phyloP scores from a whole-genome alignment of 2,329 filamentous ascomycete genomes.

The Talaromyces sp. region DNA sequence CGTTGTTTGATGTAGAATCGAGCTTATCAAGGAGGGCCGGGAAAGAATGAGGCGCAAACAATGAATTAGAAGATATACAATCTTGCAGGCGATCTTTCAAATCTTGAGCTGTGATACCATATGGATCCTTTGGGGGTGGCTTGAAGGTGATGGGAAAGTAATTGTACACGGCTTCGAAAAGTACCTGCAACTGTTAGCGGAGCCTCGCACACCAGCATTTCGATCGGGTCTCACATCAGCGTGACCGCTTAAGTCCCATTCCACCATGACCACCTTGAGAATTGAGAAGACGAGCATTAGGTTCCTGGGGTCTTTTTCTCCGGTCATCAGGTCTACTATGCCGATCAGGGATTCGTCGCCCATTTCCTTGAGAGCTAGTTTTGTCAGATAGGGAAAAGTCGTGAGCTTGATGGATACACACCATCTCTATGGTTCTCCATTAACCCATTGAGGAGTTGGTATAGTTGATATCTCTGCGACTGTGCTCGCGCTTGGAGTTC shows the following conservation, averaged over 20 bases:
- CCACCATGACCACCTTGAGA: constrained; percentile 60
- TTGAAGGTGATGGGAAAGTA: constrained; percentile 69
- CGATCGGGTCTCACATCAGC: constrained; percentile 44
- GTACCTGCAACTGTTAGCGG: constrained; percentile 25
- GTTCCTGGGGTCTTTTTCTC: constrained; percentile 65
- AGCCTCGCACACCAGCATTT: neutral
- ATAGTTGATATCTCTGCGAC: constrained; percentile 59
- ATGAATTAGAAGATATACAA: constrained; percentile 57
- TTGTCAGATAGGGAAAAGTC: constrained; percentile 11
- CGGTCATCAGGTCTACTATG: constrained; percentile 60
- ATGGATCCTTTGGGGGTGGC: constrained; percentile 64
- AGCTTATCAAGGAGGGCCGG: constrained; percentile 64
- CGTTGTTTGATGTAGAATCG: constrained; percentile 63
- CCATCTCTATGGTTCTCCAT: constrained; percentile 57
- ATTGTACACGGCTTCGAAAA: constrained; percentile 66
- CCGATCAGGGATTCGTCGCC: constrained; percentile 56
- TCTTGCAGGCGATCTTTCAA: constrained; percentile 59
- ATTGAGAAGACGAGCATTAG: constrained; percentile 67
- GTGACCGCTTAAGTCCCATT: constrained; percentile 59
- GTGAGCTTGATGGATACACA: constrained; percentile 20
- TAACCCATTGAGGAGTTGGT: constrained; percentile 56
- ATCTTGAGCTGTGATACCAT: constrained; percentile 64
- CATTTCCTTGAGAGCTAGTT: constrained; percentile 48
- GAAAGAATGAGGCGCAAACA: constrained; percentile 62
- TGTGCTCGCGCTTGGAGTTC: constrained; percentile 58